Evolutionary conservation across 2,329 filamentous ascomycete genomes (phyloP).

Genomic region (Clonostachys rhizophaga): DNA sequence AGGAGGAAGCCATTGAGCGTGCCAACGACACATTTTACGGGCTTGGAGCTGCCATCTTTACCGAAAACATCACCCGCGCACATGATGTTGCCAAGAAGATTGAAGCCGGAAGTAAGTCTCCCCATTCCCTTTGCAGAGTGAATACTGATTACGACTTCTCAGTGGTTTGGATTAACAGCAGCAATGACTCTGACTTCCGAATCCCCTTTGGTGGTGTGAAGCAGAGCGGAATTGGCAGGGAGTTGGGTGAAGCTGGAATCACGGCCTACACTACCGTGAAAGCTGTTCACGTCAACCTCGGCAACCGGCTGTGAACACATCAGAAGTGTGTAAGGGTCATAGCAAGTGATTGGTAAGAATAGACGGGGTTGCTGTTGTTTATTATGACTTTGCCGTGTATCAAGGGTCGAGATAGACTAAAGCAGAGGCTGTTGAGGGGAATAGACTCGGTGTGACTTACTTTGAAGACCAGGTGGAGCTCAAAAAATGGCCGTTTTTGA

Average conservation of each 20-base stretch:
- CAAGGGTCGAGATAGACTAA: too few species aligned
- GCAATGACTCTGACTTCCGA: conserved; percentile 11
- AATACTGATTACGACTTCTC: too few species aligned
- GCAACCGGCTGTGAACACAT: conserved; percentile 5
- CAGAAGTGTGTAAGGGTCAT: too few species aligned
- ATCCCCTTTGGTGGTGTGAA: conserved; percentile 42
- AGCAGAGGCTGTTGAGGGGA: too few species aligned
- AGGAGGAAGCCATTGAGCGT: conserved; percentile 12
- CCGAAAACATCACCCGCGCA: conserved; percentile 35
- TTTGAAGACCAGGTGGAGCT: too few species aligned
- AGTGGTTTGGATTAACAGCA: conserved; percentile 25
- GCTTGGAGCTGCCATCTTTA: conserved; percentile 48
- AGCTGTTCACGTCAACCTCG: conserved; percentile 17
- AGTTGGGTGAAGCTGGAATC: conserved; percentile 33
- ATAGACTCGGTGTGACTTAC: too few species aligned
- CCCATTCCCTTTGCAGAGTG: too few species aligned
- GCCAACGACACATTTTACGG: conserved; percentile 40
- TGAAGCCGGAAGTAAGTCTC: conserved; percentile 33
- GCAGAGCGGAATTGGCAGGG: conserved; percentile 53
- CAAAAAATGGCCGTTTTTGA: too few species aligned
- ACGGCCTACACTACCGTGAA: conserved; percentile 30
- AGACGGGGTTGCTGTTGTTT: too few species aligned
- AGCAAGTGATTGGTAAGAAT: too few species aligned
- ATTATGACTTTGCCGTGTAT: too few species aligned
- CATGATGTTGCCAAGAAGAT: conserved; percentile 35